Evolutionary conservation across 176 grass and related monocot species (phyloP).

Genomic region (Cenchrus americanus): DNA sequence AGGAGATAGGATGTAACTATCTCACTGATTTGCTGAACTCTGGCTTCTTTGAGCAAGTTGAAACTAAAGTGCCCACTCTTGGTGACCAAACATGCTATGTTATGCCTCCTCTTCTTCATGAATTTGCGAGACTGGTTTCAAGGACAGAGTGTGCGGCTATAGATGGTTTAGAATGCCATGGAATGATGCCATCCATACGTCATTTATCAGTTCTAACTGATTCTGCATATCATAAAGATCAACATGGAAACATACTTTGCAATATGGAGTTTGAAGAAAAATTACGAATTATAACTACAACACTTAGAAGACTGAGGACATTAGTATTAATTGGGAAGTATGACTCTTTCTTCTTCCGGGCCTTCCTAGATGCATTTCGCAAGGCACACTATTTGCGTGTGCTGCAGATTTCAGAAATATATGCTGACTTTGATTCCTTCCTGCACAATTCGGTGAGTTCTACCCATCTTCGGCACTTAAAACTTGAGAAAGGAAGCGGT

Average conservation of each 20-base stretch:
- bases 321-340: constrained; percentile 33
- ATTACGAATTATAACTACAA: background rate
- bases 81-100: background rate
- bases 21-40: constrained; percentile 34
- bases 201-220: constrained; percentile 45
- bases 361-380: background rate
- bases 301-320: constrained; percentile 28
- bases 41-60: constrained; percentile 25
- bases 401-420: background rate
- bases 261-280: constrained; percentile 17
- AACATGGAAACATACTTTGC: background rate
- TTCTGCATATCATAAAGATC: background rate
- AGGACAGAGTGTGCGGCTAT: background rate
- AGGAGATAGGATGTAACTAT: constrained; percentile 41
- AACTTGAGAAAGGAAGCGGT: background rate
- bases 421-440: background rate
- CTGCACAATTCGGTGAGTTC: background rate
- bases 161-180: background rate
- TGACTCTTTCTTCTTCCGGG: background rate
- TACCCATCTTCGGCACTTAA: constrained; percentile 37
- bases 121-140: constrained; percentile 26
- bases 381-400: constrained; percentile 2
- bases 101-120: constrained; percentile 47
- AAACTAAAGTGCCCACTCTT: rapidly evolving
- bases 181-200: background rate